phyloP scores from a whole-genome alignment of 2,329 filamentous ascomycete species.

The Exophiala mesophila region DNA sequence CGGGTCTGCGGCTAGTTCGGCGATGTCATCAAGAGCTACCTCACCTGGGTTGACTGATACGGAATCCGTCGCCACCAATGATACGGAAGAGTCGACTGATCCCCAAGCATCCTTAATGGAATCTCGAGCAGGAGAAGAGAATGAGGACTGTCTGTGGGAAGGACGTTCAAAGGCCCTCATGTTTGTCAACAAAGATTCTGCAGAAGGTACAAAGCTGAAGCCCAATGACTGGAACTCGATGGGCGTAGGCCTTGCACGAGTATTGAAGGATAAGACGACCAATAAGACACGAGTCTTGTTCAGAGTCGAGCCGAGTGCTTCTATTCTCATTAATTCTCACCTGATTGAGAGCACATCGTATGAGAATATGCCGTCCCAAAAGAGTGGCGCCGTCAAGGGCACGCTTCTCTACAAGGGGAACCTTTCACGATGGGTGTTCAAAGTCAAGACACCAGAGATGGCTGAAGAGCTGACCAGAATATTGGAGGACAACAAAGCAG shows the following conservation, averaged over 20 bases:
- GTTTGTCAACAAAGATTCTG: slow-evolving; percentile 47
- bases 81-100: slow-evolving; percentile 52
- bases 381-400: slow-evolving; percentile 25
- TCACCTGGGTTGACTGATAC: slow-evolving; percentile 45
- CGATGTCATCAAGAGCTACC: slow-evolving; percentile 39
- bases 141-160: slow-evolving; percentile 67
- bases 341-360: slow-evolving; percentile 59
- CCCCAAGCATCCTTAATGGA: slow-evolving; percentile 64
- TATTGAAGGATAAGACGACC: slow-evolving; percentile 69
- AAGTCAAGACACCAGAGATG: slow-evolving; percentile 24
- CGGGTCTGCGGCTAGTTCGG: slow-evolving; percentile 34
- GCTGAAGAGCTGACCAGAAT: slow-evolving; percentile 19
- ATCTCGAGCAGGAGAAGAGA: slow-evolving; percentile 63
- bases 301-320: slow-evolving; percentile 69
- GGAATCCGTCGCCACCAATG: slow-evolving; percentile 35
- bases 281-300: slow-evolving; percentile 64
- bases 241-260: slow-evolving; percentile 65
- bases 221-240: slow-evolving; percentile 59
- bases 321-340: slow-evolving; percentile 66
- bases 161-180: slow-evolving; percentile 66
- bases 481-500: slow-evolving; percentile 23
- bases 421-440: slow-evolving; percentile 24
- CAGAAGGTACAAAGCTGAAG: slow-evolving; percentile 34
- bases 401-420: slow-evolving; percentile 22
- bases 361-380: slow-evolving; percentile 15